Evolutionary conservation across 345 rosid species (phyloP), one percentile per base, ranked within the genome.

Genomic region (Isatis tinctoria): DNA sequence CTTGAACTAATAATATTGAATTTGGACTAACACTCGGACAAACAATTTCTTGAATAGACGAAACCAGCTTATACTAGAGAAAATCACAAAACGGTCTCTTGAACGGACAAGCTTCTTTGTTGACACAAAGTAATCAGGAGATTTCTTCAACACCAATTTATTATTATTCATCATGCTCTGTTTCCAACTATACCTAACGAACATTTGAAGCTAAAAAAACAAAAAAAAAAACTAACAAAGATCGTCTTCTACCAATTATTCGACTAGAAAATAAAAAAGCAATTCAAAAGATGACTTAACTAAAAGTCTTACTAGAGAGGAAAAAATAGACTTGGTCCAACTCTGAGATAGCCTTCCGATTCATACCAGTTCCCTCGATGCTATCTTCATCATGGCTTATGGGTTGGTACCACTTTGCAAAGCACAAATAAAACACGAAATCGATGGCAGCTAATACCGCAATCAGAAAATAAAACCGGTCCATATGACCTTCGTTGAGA

Each of bases 351-450:
- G 17, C 1, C 67, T 72, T 65, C 24, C 18, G 0, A 1, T 32
- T 24, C 8, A 64, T 63, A 65, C 76, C 72, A 17, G 68, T 47
- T 1, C 60, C 80, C 10, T 58, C 71, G 41, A 71, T 79, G 22
- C 75, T 70, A 3, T 72, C 78, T 17, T 79, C 83, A 6, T 78
- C 82, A 44, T 87, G 80, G 68, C 76, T 89, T 78, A 90, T 90
- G 33, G 84, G 75, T 53, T 76, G 86, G 72, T 93, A 93, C 97
- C 97, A 87, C 41, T 69, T 90, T 2, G 98, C 93, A 72, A 84
- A 87, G 2, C 74, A 49, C 81, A 89, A 53, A 86, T n/a, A n/a
- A n/a, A n/a, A n/a, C n/a, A n/a, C n/a, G n/a, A n/a, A n/a, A n/a
- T n/a, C n/a, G n/a, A n/a, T n/a, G n/a, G 85, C 87, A 12, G 94